Evolutionary conservation across 108 stramenopile species (phyloP).

Genomic region (Pseudonitzschia delicatissima): DNA sequence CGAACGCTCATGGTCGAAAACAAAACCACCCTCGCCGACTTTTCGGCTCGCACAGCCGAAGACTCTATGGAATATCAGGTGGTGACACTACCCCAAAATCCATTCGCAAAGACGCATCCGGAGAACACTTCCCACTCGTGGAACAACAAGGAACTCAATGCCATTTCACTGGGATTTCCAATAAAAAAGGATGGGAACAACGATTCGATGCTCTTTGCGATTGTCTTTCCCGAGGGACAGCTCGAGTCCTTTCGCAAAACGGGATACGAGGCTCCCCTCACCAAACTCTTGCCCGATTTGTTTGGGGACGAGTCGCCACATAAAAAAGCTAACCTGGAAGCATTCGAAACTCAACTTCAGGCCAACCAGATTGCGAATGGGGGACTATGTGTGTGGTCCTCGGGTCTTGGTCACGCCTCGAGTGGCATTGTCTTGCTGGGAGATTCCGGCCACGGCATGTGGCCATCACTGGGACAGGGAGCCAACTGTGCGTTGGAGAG

Average conservation of each 20-base stretch:
- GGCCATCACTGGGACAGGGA: not conserved
- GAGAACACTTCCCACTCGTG: not conserved
- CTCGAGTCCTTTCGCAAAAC: not conserved
- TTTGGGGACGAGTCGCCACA: too few species aligned
- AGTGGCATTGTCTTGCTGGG: not conserved
- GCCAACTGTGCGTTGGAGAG: not conserved
- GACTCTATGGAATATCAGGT: not conserved
- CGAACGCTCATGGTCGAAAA: not conserved
- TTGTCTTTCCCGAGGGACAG: not conserved
- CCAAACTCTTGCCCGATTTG: not conserved
- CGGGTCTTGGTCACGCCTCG: not conserved
- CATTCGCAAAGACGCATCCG: not conserved
- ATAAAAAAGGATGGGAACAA: not conserved
- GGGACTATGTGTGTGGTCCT: not conserved
- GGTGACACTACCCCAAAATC: not conserved
- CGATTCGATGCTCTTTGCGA: not conserved
- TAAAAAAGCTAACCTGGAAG: not conserved
- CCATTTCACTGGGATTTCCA: not conserved
- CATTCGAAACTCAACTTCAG: not conserved
- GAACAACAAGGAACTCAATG: not conserved
- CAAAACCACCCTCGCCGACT: not conserved
- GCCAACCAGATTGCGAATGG: not conserved
- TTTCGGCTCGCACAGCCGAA: not conserved
- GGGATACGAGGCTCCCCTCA: not conserved
- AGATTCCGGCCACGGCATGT: not conserved